Base-by-base conservation (phyloP, 805 yeast genomes). In the Cyberlindnera sargentensis region DNA sequence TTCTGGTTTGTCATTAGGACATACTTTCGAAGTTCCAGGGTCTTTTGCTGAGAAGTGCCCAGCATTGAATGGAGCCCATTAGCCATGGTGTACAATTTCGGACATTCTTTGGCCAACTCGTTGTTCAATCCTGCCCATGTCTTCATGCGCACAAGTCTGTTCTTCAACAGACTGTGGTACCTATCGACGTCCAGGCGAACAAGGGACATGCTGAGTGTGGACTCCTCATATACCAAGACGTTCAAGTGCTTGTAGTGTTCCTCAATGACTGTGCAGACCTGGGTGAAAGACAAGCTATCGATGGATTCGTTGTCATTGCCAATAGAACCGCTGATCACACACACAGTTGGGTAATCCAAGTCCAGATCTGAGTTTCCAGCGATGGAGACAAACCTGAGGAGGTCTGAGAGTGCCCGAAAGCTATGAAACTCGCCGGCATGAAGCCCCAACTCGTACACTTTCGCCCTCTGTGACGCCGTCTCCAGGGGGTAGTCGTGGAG, bases 81-180 rank as follows among this genome's bases (percentile, higher is more conserved):
- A 1, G 63, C 50, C 70, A 70, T 68, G 6, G 69, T 56, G 39
- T 63, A 62, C 2, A 68, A 37, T 29, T 58, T 50, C 4, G 63
- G 49, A 20, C 58, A 40, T 8, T 50, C 34, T 34, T 45, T 49
- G 4, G 55, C 40, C 5, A 52, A 37, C 9, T 49, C 44, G 41
- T 54, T 54, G 38, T 62, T 60, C 10, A 68, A 51, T 3, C 74
- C 75, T 3, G 62, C 60, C 75, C 75, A 71, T 0, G 71, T 55
- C 46, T 66, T 58, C 48, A 71, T 62, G 48, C 76, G 52, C 7
- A 52, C 42, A 28, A 66, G 46, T 44, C 75, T 50, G 47, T 60
- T 56, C 36, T 51, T 51, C 28, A 61, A 32, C 1, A 49, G 37
- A 26, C 34, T 23, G 34, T 56, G 59, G 37, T 52, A 54, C 0